Evolutionary conservation across 2,329 filamentous ascomycete species (phyloP).

Genomic region (Hymenoscyphus repandus): DNA sequence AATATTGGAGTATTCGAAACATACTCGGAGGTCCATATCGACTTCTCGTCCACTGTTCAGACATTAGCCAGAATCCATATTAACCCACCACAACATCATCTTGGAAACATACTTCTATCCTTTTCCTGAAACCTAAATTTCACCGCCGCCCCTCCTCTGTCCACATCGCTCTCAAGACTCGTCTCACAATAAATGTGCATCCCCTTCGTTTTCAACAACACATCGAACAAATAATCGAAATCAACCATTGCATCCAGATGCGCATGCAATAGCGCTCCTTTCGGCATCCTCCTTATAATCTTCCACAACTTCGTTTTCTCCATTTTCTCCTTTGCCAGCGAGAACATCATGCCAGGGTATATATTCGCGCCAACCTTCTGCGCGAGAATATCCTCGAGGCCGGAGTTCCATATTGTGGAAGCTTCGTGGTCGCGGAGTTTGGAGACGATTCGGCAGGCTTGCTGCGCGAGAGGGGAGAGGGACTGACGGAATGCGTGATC

Average conservation of each 20-base stretch:
- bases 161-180: conserved; percentile 46
- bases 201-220: conserved; percentile 65
- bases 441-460: conserved; percentile 74
- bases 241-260: conserved; percentile 91
- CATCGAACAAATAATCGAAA: conserved; percentile 70
- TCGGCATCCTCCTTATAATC: conserved; percentile 82
- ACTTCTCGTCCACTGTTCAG: conserved; percentile 32
- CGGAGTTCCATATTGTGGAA: conserved; percentile 68
- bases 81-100: not conserved
- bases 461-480: conserved; percentile 71
- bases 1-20: conserved; percentile 33
- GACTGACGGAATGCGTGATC: conserved; percentile 67
- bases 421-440: conserved; percentile 76
- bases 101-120: conserved; percentile 25
- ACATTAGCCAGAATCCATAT: conserved; percentile 2
- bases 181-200: conserved; percentile 64
- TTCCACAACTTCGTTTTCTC: conserved; percentile 80
- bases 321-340: conserved; percentile 77
- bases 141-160: conserved; percentile 50
- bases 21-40: conserved; percentile 67
- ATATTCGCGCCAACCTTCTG: conserved; percentile 58
- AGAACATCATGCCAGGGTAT: conserved; percentile 92
- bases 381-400: conserved; percentile 65
- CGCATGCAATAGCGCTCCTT: conserved; percentile 79
- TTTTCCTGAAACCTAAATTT: conserved; percentile 56